Base-by-base conservation (phyloP, 495 filamentous ascomycete genomes). In the Xylaria sp. region DNA sequence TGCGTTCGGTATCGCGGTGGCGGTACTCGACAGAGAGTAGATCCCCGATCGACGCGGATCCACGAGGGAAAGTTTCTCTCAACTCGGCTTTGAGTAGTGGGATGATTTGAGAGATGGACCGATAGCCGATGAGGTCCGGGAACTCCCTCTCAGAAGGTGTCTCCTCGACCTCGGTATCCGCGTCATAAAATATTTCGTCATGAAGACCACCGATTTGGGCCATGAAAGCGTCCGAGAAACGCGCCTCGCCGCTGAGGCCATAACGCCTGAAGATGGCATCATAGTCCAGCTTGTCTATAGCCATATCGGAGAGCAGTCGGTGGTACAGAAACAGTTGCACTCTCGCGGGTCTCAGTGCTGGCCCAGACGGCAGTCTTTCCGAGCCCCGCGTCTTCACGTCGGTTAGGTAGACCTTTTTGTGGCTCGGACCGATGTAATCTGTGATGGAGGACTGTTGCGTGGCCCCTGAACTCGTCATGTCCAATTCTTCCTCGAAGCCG, bases 261-360 rank as follows among this genome's bases (percentile, higher is more conserved):
- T 97, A 94, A 15, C 94, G 90, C 11, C 82, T 75, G 57, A 94
- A 90, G 15, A 98, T 82, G 7, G 82, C 72, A 24, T 85, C 76
- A 46, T 93, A 90, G 67, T 92, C 88, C 0, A 97, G 86, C n/a
- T 85, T 82, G 70, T 88, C 91, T 2, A 87, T 85, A n/a, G 90
- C 88, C 71, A 98, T 85, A 4, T 88, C 83, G 48, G 90, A 89
- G 37, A 99, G 86, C 62, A 98, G 89, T n/a, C 90, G 90, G 74
- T 94, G 94, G 76, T 99, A 99, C 1, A 98, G 82, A 81, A 97
- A 94, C 9, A 99, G 84, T 79, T 99, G 96, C 64, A 97, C 90
- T 63, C 89, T 84, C 0, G 96, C 93, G 0, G 90, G 92, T 14
- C 92, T 90, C 24, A 94, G 88, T n/a, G 90, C 88, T 1, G 89